These are phyloP conservation scores for Colletotrichum cuscutae DNA, from an alignment of 2,329 filamentous ascomycete genomes.

Conservation along the genomic window DNA sequence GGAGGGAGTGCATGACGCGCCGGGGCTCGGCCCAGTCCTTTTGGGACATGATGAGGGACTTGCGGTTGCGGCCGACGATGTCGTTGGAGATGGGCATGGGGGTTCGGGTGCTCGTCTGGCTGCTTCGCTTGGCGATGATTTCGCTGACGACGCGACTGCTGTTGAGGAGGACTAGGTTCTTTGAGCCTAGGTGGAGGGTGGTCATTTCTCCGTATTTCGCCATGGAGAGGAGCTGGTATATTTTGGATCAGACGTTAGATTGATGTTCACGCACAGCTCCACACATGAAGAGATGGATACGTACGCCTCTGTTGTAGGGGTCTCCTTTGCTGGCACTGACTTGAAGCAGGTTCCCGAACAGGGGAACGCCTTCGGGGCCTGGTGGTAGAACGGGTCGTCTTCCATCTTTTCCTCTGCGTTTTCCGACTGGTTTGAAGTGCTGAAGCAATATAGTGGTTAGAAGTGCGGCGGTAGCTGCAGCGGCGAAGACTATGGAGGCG, in stretches of 20 bases:
- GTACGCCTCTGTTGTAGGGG: not conserved
- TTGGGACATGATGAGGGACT: constrained; percentile 46
- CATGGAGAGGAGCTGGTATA: not conserved
- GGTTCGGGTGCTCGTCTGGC: constrained; percentile 44
- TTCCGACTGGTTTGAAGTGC: not conserved
- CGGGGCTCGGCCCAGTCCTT: constrained; percentile 48
- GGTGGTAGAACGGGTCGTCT: not conserved
- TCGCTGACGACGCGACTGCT: constrained; percentile 48
- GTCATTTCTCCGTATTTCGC: constrained; percentile 41
- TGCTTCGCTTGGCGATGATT: constrained; percentile 49
- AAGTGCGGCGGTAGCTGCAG: not conserved
- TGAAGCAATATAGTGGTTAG: not conserved
- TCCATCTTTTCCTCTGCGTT: not conserved
- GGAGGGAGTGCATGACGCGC: constrained; percentile 50
- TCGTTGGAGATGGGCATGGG: constrained; percentile 43
- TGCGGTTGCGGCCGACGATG: constrained; percentile 46
- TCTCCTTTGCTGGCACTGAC: not conserved
- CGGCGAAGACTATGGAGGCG: not conserved
- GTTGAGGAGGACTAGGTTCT: constrained; percentile 56
- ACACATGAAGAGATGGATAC: not conserved
- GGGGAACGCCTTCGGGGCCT: not conserved
- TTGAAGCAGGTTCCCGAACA: not conserved
- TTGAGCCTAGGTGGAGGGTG: constrained; percentile 43
- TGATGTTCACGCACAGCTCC: not conserved
- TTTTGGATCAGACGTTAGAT: not conserved